phyloP scores from a whole-genome alignment of 768 basidiomycete genomes.

The Amanita inopinata region DNA sequence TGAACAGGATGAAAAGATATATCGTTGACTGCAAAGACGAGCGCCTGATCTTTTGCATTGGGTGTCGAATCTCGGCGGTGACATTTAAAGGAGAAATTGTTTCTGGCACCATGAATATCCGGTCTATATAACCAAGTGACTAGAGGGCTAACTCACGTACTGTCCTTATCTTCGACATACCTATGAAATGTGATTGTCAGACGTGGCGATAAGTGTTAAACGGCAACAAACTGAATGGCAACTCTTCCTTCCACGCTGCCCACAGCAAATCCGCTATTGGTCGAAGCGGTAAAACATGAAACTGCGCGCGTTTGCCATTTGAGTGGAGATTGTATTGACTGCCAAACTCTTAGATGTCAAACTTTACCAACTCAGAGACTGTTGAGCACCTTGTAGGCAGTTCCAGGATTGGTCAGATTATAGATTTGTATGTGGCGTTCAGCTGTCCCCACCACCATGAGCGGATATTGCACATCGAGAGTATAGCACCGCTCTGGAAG shows the following conservation, averaged over 20 bases:
- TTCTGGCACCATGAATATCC: slow-evolving; percentile 23
- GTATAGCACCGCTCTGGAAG: slow-evolving; percentile 90
- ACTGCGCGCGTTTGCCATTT: slow-evolving; percentile 92
- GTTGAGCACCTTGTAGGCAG: slow-evolving; percentile 56
- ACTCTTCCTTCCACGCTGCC: slow-evolving; percentile 89
- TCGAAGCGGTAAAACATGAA: slow-evolving; percentile 66
- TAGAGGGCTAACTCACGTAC: slow-evolving; percentile 29
- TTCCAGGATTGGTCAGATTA: slow-evolving; percentile 75
- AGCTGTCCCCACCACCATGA: slow-evolving; percentile 89
- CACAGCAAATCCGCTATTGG: slow-evolving; percentile 65
- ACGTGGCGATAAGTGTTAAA: slow-evolving; percentile 1
- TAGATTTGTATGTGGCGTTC: slow-evolving; percentile 88
- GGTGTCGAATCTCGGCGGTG: slow-evolving; percentile 53
- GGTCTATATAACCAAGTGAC: not conserved
- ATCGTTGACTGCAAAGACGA: slow-evolving; percentile 78
- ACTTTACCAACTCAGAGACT: slow-evolving; percentile 1
- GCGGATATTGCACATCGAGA: slow-evolving; percentile 70
- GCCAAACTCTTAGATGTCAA: slow-evolving; percentile 10
- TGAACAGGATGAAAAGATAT: slow-evolving; percentile 80
- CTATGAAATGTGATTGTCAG: slow-evolving; percentile 24
- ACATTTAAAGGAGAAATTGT: slow-evolving; percentile 87
- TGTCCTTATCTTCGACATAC: slow-evolving; percentile 82
- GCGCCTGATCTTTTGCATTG: slow-evolving; percentile 50
- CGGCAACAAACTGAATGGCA: slow-evolving; percentile 76
- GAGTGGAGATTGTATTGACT: slow-evolving; percentile 79